These are phyloP conservation scores for Clitoria ternatea DNA, from an alignment of 306 rosid species.

Conservation along the genomic window DNA sequence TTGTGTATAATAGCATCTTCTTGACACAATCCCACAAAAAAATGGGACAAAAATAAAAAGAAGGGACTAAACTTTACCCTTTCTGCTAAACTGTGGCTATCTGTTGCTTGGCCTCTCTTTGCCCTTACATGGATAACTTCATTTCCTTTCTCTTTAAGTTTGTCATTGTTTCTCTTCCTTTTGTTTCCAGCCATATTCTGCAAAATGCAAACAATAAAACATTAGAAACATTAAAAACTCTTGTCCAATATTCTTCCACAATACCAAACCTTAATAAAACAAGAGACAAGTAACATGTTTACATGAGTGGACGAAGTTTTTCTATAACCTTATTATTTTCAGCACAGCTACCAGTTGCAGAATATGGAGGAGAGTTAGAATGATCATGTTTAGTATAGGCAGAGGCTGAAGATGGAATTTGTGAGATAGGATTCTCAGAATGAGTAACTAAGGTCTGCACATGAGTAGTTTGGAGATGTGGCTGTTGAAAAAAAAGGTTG, in stretches of 20 bases:
- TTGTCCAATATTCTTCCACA: not conserved
- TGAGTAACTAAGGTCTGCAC: constrained; percentile 1
- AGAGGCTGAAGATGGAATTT: constrained; percentile 22
- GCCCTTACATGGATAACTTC: constrained; percentile 65
- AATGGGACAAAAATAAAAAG: not conserved
- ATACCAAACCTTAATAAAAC: not conserved
- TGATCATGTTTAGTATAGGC: not conserved
- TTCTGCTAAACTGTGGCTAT: constrained; percentile 70
- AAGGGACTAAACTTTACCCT: constrained; percentile 23
- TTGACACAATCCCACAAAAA: not conserved
- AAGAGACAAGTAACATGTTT: too few species aligned
- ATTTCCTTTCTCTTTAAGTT: constrained; percentile 34
- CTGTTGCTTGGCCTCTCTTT: constrained; percentile 70
- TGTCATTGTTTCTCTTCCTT: constrained; percentile 43
- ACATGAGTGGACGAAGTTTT: not conserved
- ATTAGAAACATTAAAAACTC: not conserved
- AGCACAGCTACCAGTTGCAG: not conserved
- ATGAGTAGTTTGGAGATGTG: constrained; percentile 14
- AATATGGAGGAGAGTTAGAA: constrained; percentile 22
- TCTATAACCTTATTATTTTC: constrained; percentile 30
- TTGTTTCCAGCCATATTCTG: constrained; percentile 45
- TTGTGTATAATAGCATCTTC: not conserved
- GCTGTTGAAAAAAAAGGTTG: constrained; percentile 8
- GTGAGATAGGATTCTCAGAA: not conserved
- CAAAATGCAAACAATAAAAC: not conserved